Evolutionary conservation across 2,329 filamentous ascomycete species (phyloP), one percentile per base, ranked within the genome.

Genomic region (Clarireedia paspali): DNA sequence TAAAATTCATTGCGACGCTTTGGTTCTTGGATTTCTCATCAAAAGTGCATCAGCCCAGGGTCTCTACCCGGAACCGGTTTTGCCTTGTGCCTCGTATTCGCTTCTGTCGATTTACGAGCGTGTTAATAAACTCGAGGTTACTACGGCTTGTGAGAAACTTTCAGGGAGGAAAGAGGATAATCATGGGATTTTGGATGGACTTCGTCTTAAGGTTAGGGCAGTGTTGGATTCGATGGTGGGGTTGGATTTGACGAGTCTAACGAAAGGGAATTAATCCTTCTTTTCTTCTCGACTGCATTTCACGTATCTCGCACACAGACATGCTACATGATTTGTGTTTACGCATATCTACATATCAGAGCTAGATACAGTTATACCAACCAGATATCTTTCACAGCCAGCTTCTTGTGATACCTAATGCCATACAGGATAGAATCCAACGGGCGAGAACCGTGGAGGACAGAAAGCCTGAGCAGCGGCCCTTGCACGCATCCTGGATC

Each of bases 201-300:
- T 50, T 17, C 3, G 5, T 2, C 1, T 1, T 1, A 3, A 23
- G 0, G 2, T 30, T 1, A 3, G 2, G 24, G 4, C 3, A 5
- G 6, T 50, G 3, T 36, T 17, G 5, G 2, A n/a, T 5, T 12
- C 26, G 0, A 30, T 23, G 27, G 17, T 10, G 4, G 24, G 48
- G 5, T 30, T 50, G 2, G 24, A 27, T 3, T 17, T 50, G 23
- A 6, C 15, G 40, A 15, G 17, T 20, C 40, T 27, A 9, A 15
- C 26, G 6, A 27, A 40, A 12, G 9, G 4, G 9, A 34, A 34
- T 4, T 34, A 34, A 6, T 34, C 7, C 4, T 34, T 4, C 9
- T 34, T 30, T 2, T 30, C 27, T 9, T 30, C 10, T 2, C 27
- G 6, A 7, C 27, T 30, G 6, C 6, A 6, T 30, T 9, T 30